Evolutionary conservation across 805 yeast species (phyloP), one percentile per base, ranked within the genome.

Genomic region (Danielia reshetovae): DNA sequence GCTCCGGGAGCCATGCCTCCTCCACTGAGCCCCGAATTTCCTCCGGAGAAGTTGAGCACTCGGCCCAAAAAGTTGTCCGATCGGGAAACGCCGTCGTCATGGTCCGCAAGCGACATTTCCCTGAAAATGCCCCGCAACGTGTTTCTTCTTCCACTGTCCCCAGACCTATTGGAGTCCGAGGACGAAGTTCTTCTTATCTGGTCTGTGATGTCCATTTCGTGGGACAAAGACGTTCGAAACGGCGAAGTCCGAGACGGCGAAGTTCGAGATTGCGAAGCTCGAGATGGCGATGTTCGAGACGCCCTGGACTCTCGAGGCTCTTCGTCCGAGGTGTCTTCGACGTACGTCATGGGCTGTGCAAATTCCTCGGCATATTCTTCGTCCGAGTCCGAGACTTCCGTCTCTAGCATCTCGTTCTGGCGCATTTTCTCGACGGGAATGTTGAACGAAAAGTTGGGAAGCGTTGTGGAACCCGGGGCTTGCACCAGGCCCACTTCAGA

Each of bases 1-100:
- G 67, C 72, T 1, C 72, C 72, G 1, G 72, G 72, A 2, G 55
- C 60, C 42, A 67, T 42, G 0, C 72, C 72, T 13, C 72, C 72
- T 7, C 69, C 69, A 29, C 67, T 49, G 16, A 62, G 39, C 3
- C 55, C 51, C 1, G 59, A 59, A 4, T 43, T 42, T 4, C 55
- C 57, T 13, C 48, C 45, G 11, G 46, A 26, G 22, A 55, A 45
- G 27, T 42, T 46, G 34, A 66, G 46, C 4, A 67, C 61, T 18
- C 62, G 45, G 3, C 71, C 73, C 29, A 67, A 45, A 31, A 67
- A 62, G 1, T 70, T 57, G 34, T 67, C 72, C 5, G 62, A 54
- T 2, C 46, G 47, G 1, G 68, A 54, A 1, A 48, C 48, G 4
- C 45, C 54, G 3, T 29, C 34, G 3, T 54, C 57, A 15, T 48